A percentile compares a stretch with the other conserved stretches of the same genome.
Conservation (phyloP, 1,284 basidiomycete genomes). For the Tilletia indica region DNA sequence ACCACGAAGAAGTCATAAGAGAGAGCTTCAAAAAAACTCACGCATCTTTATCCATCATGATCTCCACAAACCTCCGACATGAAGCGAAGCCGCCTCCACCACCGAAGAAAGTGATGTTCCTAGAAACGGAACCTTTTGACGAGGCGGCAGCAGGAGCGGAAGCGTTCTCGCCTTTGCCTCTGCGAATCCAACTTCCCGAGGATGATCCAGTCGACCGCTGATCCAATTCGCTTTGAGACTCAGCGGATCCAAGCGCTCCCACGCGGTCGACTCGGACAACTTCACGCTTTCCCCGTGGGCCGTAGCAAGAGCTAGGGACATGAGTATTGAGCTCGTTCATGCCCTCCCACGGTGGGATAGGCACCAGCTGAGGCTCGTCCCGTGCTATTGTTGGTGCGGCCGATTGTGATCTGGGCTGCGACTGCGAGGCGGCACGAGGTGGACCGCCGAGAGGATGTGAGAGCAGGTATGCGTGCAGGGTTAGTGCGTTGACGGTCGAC, state of each 20-base stretch:
- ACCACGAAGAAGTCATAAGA: constrained; percentile 13
- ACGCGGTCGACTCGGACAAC: constrained; percentile 69
- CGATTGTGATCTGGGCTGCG: neutral
- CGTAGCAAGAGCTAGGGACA: constrained; percentile 73
- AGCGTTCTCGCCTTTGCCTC: neutral
- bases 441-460: constrained; percentile 51
- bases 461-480: constrained; percentile 75
- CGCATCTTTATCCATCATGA: constrained; percentile 95
- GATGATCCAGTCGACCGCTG: neutral
- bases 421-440: constrained; percentile 18
- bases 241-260: constrained; percentile 60
- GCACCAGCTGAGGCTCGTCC: constrained; percentile 11
- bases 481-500: constrained; percentile 78
- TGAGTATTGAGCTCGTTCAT: constrained; percentile 46
- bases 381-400: neutral
- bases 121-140: neutral
- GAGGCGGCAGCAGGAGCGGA: neutral
- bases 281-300: constrained; percentile 65
- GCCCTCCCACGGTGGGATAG: constrained; percentile 45
- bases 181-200: neutral
- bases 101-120: constrained; percentile 44
- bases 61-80: constrained; percentile 78
- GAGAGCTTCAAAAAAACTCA: constrained; percentile 59
- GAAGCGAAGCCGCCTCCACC: constrained; percentile 75
- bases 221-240: constrained; percentile 57